Evolutionary conservation across 208 protist genomes (phyloP), one percentile per base, ranked within the genome.

Genomic region (Acanthamoeba quina): DNA sequence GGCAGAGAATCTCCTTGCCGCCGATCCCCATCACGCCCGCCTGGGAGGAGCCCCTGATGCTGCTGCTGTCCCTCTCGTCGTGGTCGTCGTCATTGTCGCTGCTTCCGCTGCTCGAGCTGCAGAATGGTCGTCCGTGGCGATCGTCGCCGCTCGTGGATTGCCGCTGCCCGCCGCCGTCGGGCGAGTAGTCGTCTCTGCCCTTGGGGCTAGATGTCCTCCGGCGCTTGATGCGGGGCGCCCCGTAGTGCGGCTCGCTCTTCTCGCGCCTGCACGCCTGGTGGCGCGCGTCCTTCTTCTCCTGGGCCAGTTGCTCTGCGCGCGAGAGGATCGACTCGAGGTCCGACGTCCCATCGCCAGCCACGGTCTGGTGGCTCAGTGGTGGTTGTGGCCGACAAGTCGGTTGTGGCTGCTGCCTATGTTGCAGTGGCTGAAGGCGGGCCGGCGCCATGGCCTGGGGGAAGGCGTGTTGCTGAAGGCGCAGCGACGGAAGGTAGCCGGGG

Each of bases 1-100:
- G 52, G 74, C 56, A 83, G 74, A 83, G 74, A 11, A 83, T 83
- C 74, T 47, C 74, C 41, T 44, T 76, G n/a, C 10, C 41, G 11
- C 74, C 74, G 74, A 6, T 83, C 21, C 44, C 74, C 47, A n/a
- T 41, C n/a, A 21, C 29, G 34, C 34, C 26, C 70, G 26, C n/a
- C 41, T 26, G 68, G 34, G 34, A 37, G 34, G 34, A 37, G 34
- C 34, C 34, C 34, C 34, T 37, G 34, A 37, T 15, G 34, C 34
- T 37, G 34, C 34, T 37, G 34, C 34, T 37, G 34, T 19, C 41
- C n/a, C 41, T n/a, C 11, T 76, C 64, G 64, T 34, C 19, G 7
- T 70, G n/a, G 68, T 76, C 68, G n/a, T 76, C 68, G 68, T n/a
- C 41, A n/a, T n/a, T 64, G 58, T 19, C 24, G 19, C 58, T 64